phyloP scores from a whole-genome alignment of 2,329 filamentous ascomycete species.

The Onygenales sp. region DNA sequence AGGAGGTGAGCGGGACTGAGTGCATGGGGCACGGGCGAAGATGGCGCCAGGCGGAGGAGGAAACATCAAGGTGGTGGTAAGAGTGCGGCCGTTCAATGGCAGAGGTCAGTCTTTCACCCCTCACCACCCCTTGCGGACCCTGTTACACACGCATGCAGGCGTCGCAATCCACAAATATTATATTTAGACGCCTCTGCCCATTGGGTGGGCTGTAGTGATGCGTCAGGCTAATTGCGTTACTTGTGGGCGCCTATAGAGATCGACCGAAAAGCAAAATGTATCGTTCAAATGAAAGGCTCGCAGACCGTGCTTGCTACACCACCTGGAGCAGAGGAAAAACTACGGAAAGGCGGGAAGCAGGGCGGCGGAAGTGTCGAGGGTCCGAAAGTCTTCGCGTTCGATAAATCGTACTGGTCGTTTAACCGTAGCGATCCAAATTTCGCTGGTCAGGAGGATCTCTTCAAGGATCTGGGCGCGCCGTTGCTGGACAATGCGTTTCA shows the following conservation, averaged over 20 bases:
- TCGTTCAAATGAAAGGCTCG: constrained; percentile 88
- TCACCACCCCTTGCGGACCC: not conserved
- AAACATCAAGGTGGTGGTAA: constrained; percentile 99
- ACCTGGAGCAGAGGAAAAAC: constrained; percentile 43
- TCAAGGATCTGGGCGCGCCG: constrained; percentile 77
- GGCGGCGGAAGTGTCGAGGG: constrained; percentile 48
- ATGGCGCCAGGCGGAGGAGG: constrained; percentile 71
- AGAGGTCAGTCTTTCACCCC: constrained; percentile 54
- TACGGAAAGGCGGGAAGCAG: constrained; percentile 28
- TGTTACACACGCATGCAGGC: not conserved
- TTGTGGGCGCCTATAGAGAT: constrained; percentile 51
- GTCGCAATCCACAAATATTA: not conserved
- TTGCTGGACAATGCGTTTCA: constrained; percentile 96
- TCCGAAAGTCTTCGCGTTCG: constrained; percentile 85
- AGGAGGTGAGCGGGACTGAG: constrained; percentile 11
- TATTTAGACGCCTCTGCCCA: not conserved
- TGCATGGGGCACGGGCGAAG: constrained; percentile 29
- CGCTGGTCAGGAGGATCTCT: constrained; percentile 81
- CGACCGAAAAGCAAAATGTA: constrained; percentile 87
- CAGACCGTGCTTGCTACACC: constrained; percentile 81
- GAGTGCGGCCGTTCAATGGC: constrained; percentile 88
- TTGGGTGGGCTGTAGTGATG: not conserved
- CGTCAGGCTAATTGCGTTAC: not conserved
- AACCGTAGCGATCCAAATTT: constrained; percentile 71
- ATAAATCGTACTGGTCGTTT: constrained; percentile 98